phyloP scores from a whole-genome alignment of 495 filamentous ascomycete species.

The Peziza echinospora region DNA sequence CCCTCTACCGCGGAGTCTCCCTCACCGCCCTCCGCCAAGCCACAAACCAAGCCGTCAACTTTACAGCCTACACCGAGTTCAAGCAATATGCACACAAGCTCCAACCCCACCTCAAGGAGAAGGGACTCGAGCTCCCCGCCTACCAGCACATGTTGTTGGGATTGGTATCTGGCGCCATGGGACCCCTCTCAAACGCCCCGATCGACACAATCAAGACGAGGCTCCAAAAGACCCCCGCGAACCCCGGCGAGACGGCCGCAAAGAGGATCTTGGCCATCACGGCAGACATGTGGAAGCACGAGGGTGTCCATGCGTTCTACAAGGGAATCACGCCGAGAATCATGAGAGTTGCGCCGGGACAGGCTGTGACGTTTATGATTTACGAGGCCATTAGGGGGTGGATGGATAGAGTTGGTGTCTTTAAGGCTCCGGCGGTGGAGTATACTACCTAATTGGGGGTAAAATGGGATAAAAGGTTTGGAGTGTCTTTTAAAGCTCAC shows the following conservation, averaged over 20 bases:
- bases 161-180: constrained; percentile 80
- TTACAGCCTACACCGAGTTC: constrained; percentile 91
- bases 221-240: constrained; percentile 70
- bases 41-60: constrained; percentile 95
- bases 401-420: constrained; percentile 7
- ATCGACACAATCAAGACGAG: constrained; percentile 99
- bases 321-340: constrained; percentile 96
- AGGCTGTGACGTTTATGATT: constrained; percentile 95
- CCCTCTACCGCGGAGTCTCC: constrained; percentile 78
- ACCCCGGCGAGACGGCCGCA: constrained; percentile 57
- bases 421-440: neutral
- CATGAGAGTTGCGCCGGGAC: constrained; percentile 91
- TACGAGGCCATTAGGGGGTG: constrained; percentile 45
- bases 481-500: no score
- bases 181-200: constrained; percentile 83
- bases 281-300: constrained; percentile 88
- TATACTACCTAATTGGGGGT: no score
- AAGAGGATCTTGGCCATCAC: constrained; percentile 57
- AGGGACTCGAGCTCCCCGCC: constrained; percentile 37
- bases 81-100: constrained; percentile 49
- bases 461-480: no score
- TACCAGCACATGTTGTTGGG: constrained; percentile 87
- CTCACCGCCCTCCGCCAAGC: constrained; percentile 86
- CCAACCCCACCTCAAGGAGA: constrained; percentile 37
- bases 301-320: constrained; percentile 86